Percentiles rank a stretch among this genome's conserved stretches.
These are phyloP conservation scores for Pyrus pyrifolia DNA, from an alignment of 306 rosid genomes.

Conservation along the genomic window DNA sequence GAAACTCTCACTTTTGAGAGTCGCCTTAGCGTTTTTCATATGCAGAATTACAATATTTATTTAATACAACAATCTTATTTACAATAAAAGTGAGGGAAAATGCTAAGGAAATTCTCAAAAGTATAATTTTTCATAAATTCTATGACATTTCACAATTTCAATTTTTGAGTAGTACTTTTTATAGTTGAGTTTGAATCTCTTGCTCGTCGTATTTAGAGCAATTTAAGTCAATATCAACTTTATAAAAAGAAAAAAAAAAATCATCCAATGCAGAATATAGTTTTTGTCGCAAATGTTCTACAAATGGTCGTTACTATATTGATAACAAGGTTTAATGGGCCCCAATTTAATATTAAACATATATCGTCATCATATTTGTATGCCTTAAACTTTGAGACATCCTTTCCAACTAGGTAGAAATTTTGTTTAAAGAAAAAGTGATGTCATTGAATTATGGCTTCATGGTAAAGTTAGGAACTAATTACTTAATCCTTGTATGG, in stretches of 20 bases:
- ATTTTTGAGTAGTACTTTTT: too few species aligned
- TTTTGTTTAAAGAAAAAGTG: neutral
- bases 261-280: neutral
- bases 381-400: neutral
- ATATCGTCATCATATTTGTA: neutral
- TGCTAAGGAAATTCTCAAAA: too few species aligned
- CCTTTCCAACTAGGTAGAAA: neutral
- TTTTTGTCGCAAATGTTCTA: neutral
- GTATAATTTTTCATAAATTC: too few species aligned
- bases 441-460: neutral
- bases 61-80: too few species aligned
- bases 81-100: too few species aligned
- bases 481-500: neutral
- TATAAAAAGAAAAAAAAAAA: too few species aligned
- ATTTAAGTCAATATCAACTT: neutral
- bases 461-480: neutral
- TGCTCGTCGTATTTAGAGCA: neutral
- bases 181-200: too few species aligned
- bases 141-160: too few species aligned
- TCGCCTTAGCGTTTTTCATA: accelerated
- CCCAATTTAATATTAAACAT: too few species aligned
- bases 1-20: too few species aligned
- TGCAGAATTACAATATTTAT: too few species aligned
- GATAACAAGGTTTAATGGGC: too few species aligned
- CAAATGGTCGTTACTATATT: neutral